Evolutionary conservation across 495 filamentous ascomycete species (phyloP).

Genomic region (Penicillium ucsense): DNA sequence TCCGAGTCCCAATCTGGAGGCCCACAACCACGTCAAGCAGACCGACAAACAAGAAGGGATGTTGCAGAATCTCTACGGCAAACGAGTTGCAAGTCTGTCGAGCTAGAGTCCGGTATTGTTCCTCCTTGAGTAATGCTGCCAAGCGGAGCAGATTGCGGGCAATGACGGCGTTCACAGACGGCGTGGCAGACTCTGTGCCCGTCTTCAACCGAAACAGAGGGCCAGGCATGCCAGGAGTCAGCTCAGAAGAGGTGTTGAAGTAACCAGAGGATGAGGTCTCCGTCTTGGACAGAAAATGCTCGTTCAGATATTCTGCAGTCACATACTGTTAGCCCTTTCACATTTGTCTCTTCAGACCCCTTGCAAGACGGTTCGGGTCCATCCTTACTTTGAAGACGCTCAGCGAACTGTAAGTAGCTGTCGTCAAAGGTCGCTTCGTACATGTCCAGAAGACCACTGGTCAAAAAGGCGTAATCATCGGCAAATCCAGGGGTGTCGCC

Average conservation of each 20-base stretch:
- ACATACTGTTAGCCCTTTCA: too few species aligned
- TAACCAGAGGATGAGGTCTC: slow-evolving; percentile 53
- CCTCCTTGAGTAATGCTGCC: slow-evolving; percentile 57
- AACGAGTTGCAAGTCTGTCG: slow-evolving; percentile 73
- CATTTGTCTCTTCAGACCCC: too few species aligned
- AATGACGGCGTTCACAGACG: slow-evolving; percentile 77
- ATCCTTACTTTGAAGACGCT: slow-evolving; percentile 63
- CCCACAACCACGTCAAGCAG: slow-evolving; percentile 69
- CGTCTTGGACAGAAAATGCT: slow-evolving; percentile 54
- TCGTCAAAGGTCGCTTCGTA: slow-evolving; percentile 84
- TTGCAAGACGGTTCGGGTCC: not conserved
- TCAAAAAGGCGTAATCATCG: slow-evolving; percentile 91
- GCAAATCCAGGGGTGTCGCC: slow-evolving; percentile 73
- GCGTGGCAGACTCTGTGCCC: slow-evolving; percentile 84
- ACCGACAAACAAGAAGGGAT: slow-evolving; percentile 79
- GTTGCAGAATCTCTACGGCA: slow-evolving; percentile 80
- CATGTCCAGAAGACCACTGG: slow-evolving; percentile 73
- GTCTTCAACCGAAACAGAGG: slow-evolving; percentile 84
- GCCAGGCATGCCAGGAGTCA: slow-evolving; percentile 58
- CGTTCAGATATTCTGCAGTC: slow-evolving; percentile 50
- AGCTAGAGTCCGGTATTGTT: slow-evolving; percentile 53
- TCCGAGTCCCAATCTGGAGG: slow-evolving; percentile 47
- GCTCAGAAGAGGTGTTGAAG: slow-evolving; percentile 65
- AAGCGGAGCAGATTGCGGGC: slow-evolving; percentile 79
- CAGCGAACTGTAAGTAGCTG: slow-evolving; percentile 70